Percentiles rank a stretch among this genome's conserved stretches.
phyloP scores from a whole-genome alignment of 805 yeast species.

The Sugiyamaella mastotermitis region DNA sequence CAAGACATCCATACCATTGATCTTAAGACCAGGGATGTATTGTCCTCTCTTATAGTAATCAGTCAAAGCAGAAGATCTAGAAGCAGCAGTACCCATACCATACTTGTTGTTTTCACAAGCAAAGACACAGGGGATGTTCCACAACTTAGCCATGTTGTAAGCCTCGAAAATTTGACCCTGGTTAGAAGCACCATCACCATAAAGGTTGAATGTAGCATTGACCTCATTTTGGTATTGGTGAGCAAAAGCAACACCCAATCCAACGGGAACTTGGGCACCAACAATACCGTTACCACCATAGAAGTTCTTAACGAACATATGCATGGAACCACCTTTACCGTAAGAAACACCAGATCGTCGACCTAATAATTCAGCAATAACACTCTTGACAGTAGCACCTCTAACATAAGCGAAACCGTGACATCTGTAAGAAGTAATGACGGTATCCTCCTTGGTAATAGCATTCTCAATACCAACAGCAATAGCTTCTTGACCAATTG shows the following conservation, averaged over 20 bases:
- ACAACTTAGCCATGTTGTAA: constrained; percentile 97
- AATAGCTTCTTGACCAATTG: constrained; percentile 98
- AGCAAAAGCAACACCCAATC: constrained; percentile 97
- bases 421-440: constrained; percentile 97
- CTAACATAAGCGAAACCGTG: constrained; percentile 98
- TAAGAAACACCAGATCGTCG: constrained; percentile 88
- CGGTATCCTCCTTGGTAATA: constrained; percentile 73
- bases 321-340: constrained; percentile 99
- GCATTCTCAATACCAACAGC: constrained; percentile 98
- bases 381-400: constrained; percentile 86
- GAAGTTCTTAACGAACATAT: constrained; percentile 91
- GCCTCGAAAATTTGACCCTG: constrained; percentile 99
- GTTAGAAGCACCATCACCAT: constrained; percentile 99
- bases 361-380: constrained; percentile 95
- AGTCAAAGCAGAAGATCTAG: constrained; percentile 93
- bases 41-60: constrained; percentile 99
- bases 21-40: constrained; percentile 97
- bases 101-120: constrained; percentile 99
- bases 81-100: constrained; percentile 99
- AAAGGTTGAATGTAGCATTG: constrained; percentile 78
- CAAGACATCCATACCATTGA: constrained; percentile 97
- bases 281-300: constrained; percentile 99
- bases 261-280: constrained; percentile 98
- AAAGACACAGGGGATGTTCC: constrained; percentile 92
- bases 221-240: constrained; percentile 76